These are phyloP conservation scores for Dactylorhiza incarnata DNA, from an alignment of 106 monocot genomes.

Conservation along the genomic window DNA sequence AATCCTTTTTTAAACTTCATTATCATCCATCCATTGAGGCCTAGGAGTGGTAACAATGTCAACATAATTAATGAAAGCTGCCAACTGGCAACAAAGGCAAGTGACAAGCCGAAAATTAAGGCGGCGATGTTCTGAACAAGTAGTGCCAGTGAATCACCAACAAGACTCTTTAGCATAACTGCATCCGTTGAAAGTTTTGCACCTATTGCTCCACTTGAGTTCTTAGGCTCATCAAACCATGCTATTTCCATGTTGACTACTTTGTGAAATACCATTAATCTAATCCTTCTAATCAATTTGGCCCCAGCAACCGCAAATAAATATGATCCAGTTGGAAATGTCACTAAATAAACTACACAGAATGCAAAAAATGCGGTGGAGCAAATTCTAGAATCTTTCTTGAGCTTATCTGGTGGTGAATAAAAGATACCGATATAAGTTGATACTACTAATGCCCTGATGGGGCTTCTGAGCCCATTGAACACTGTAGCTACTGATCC, in stretches of 20 bases:
- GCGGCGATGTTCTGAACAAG: constrained; percentile 48
- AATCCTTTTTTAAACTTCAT: constrained; percentile 49
- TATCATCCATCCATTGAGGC: constrained; percentile 41
- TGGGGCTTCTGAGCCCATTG: constrained; percentile 36
- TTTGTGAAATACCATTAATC: constrained; percentile 62
- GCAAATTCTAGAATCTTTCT: constrained; percentile 40
- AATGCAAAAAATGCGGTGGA: constrained; percentile 34
- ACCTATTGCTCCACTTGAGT: constrained; percentile 59
- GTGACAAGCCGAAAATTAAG: constrained; percentile 32
- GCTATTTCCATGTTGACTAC: constrained; percentile 54
- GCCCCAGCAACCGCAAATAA: constrained; percentile 50
- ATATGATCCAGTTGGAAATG: constrained; percentile 33
- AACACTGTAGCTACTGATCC: constrained; percentile 35
- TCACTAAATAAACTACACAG: constrained; percentile 23
- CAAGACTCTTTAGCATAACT: constrained; percentile 42
- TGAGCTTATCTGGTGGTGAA: constrained; percentile 39
- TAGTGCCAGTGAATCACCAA: constrained; percentile 47
- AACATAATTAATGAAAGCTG: constrained; percentile 45
- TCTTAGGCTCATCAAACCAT: constrained; percentile 53
- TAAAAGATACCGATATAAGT: constrained; percentile 39
- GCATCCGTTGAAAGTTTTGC: constrained; percentile 54
- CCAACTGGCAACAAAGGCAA: constrained; percentile 55
- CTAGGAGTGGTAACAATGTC: constrained; percentile 43
- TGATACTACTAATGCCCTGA: constrained; percentile 34
- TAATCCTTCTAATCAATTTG: constrained; percentile 47